These are phyloP conservation scores for Leccinum subgranulosum DNA, from an alignment of 768 basidiomycete genomes.

Conservation along the genomic window DNA sequence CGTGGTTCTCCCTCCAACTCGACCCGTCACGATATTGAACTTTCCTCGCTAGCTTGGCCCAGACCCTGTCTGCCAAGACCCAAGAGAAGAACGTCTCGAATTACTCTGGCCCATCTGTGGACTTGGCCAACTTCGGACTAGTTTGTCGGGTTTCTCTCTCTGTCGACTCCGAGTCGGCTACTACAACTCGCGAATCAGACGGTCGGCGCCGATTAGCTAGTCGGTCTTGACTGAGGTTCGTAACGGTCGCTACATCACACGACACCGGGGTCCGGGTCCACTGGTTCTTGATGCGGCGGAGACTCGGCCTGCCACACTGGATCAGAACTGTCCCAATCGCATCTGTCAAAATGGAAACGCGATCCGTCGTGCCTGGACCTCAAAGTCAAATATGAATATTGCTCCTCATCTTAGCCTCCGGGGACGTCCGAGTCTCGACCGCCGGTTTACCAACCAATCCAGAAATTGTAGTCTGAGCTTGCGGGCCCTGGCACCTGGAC, in stretches of 20 bases:
- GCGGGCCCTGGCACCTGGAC: background rate
- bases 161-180: background rate
- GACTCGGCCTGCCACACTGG: background rate
- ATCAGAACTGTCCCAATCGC: background rate
- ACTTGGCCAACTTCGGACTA: background rate
- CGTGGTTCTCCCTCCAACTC: background rate
- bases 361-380: background rate
- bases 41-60: background rate
- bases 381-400: background rate
- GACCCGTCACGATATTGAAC: background rate
- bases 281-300: background rate
- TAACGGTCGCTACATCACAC: background rate
- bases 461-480: background rate
- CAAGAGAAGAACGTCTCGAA: background rate
- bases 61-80: background rate
- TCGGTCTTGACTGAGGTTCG: background rate
- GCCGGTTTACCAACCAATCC: background rate
- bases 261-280: background rate
- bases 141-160: background rate
- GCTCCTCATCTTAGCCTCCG: background rate
- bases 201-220: background rate
- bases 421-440: background rate
- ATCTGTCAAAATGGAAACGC: no score
- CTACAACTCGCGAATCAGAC: background rate
- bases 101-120: background rate